Evolutionary conservation across 257 asterid genomes (phyloP), one percentile per base, ranked within the genome.

Genomic region (Cruciata laevipes): DNA sequence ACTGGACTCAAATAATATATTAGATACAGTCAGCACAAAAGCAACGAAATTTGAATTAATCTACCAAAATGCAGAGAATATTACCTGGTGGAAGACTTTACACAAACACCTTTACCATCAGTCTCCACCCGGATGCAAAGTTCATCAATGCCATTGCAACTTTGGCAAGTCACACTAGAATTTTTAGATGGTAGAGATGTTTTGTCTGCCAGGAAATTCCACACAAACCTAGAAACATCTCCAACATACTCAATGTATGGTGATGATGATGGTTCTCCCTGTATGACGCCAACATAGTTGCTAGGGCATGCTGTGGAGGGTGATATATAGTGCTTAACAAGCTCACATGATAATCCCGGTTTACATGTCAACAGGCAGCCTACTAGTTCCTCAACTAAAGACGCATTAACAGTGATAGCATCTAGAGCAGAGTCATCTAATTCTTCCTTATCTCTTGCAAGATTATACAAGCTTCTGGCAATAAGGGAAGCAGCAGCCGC

Each of bases 191-290:
- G 85, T 47, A 74, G 63, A 63, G 97, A 85, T 0, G 99, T 86
- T 80, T 88, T 93, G 37, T 84, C 89, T 1, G 97, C 99, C 78
- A 89, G 71, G 78, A 90, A 93, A 83, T 86, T 93, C 95, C 96
- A 86, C 67, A 92, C 75, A 32, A 92, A 89, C 81, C 98, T 87
- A 49, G 98, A 86, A 52, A 89, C 74, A 75, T 92, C 98, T 51
- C 91, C 90, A 14, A 77, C 90, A 76, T 91, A 71, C 72, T 69
- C 76, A 70, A 78, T 87, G 73, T 87, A 81, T 71, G 79, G 86
- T n/a, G 78, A 72, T 24, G 89, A 76, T 42, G 91, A 85, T 68
- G 98, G 98, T 72, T 87, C 89, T 73, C 91, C 96, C 69, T 80
- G 51, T 63, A 89, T 68, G 73, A 93, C 97, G 62, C 97, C 97